These are phyloP conservation scores for Arachnomyces sp. DNA, from an alignment of 2,329 filamentous ascomycete genomes.

Conservation along the genomic window DNA sequence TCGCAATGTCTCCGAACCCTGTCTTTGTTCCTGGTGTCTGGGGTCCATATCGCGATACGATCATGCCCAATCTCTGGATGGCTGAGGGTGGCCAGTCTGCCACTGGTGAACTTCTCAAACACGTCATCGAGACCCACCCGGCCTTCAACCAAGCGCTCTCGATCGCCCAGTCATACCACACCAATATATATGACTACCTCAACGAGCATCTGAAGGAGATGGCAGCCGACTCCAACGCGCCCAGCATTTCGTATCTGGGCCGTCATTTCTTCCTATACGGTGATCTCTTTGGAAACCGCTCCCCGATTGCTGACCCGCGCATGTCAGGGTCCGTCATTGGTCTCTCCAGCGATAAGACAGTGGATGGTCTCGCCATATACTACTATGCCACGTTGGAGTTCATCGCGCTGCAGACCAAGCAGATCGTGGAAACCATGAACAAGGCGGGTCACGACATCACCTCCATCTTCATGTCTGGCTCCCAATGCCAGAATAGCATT, in stretches of 20 bases:
- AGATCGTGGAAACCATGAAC: constrained; percentile 96
- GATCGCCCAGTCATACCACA: constrained; percentile 71
- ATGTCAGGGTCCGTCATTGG: constrained; percentile 91
- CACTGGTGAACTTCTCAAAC: constrained; percentile 87
- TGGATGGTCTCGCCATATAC: constrained; percentile 79
- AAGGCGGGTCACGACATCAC: constrained; percentile 74
- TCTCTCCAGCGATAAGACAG: constrained; percentile 74
- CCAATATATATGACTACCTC: constrained; percentile 91
- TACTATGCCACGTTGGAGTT: constrained; percentile 98
- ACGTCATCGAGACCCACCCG: constrained; percentile 91
- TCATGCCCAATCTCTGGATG: constrained; percentile 91
- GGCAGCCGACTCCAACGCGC: constrained; percentile 60
- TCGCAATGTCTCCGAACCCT: constrained; percentile 88
- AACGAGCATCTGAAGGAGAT: constrained; percentile 79
- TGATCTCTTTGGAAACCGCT: constrained; percentile 93
- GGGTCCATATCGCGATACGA: constrained; percentile 92
- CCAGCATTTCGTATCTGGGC: constrained; percentile 73
- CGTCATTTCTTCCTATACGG: constrained; percentile 99
- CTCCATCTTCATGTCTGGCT: constrained; percentile 98
- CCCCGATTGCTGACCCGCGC: constrained; percentile 81
- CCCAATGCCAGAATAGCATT: constrained; percentile 91
- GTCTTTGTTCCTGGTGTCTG: constrained; percentile 94
- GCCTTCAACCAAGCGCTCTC: constrained; percentile 75
- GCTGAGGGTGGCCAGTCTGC: constrained; percentile 95
- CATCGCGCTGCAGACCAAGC: constrained; percentile 90